These are phyloP conservation scores for Ceratobasidium sp. DNA, from an alignment of 1,284 basidiomycete genomes.

Conservation along the genomic window DNA sequence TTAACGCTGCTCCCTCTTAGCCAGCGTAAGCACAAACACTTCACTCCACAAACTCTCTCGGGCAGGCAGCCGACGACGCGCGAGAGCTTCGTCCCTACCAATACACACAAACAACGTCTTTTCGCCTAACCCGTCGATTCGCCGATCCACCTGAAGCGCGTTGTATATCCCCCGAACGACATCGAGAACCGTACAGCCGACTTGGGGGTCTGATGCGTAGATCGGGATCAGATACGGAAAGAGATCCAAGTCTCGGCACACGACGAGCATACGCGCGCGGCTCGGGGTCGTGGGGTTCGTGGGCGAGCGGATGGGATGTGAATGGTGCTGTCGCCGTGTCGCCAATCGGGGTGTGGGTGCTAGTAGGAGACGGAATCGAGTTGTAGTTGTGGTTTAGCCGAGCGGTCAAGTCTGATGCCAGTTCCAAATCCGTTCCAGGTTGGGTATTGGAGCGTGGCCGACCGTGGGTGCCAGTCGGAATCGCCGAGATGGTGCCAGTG, in stretches of 20 bases:
- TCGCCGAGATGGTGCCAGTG: not conserved
- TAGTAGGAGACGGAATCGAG: not conserved
- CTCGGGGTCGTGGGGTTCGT: constrained; percentile 20
- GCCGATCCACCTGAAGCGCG: not conserved
- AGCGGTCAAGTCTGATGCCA: constrained; percentile 13
- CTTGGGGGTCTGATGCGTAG: not conserved
- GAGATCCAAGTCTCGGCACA: constrained; percentile 9
- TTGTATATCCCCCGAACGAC: constrained; percentile 9
- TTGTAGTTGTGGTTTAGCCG: constrained; percentile 25
- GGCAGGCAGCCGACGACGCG: not conserved
- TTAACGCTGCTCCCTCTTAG: constrained; percentile 3
- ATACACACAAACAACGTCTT: constrained; percentile 28
- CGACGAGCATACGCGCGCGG: constrained; percentile 2
- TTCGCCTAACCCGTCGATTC: constrained; percentile 3
- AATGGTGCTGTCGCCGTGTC: not conserved
- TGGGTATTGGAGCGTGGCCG: constrained; percentile 30
- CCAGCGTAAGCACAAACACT: constrained; percentile 20
- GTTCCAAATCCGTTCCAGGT: constrained; percentile 6
- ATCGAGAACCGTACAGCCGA: constrained; percentile 9
- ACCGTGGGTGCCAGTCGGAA: not conserved
- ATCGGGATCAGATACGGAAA: constrained; percentile 8
- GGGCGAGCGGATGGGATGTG: constrained; percentile 11
- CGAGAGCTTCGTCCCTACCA: constrained; percentile 24
- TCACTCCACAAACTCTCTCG: constrained; percentile 11
- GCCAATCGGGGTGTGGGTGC: not conserved